Base-by-base conservation (phyloP, 768 basidiomycete species). In the Psilocybe subaeruginosa region DNA sequence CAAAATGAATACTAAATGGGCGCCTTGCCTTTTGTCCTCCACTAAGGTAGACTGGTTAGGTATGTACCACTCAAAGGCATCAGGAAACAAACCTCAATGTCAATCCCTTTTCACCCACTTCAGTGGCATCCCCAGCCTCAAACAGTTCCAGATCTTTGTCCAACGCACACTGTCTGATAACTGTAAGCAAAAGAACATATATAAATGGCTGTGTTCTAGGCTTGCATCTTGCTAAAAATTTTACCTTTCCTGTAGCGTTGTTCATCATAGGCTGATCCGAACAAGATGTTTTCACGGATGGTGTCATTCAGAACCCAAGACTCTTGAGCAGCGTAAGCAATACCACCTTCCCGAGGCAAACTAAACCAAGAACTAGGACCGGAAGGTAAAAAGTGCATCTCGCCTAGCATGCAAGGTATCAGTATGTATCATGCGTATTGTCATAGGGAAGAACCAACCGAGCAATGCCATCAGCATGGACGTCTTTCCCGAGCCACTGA, bases 291-390 rank as follows among this genome's bases (percentile, higher is more conserved):
- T 49, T 93, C 88, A 77, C 76, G 79, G 51, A 91, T 88, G 0
- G 89, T 91, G 58, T 87, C 89, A 62, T 90, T 92, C 72, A 88
- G 83, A 9, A 92, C 86, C 91, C 91, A 95, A 3, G 89, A 86
- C 68, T 92, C 90, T 70, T 95, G 92, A 2, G 88, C 87, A 11
- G 89, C 88, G 71, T 90, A 93, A 4, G 90, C 86, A 30, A 94
- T 80, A 7, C 91, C 90, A 3, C 78, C 80, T 3, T 73, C 74
- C 5, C 89, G 77, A 33, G 92, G 91, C 2, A 93, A 80, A 61
- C 83, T 84, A 72, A 81, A 89, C 80, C 83, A 89, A 0, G 88
- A 84, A 30, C 80, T 78, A 12, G 81, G 77, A 17, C 73, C 71
- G 4, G 75, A 74, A 4, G 81, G 81, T 8, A 80, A 70, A 64